Conservation (phyloP, 768 basidiomycete species). For the Kwoniella bestiolae region DNA sequence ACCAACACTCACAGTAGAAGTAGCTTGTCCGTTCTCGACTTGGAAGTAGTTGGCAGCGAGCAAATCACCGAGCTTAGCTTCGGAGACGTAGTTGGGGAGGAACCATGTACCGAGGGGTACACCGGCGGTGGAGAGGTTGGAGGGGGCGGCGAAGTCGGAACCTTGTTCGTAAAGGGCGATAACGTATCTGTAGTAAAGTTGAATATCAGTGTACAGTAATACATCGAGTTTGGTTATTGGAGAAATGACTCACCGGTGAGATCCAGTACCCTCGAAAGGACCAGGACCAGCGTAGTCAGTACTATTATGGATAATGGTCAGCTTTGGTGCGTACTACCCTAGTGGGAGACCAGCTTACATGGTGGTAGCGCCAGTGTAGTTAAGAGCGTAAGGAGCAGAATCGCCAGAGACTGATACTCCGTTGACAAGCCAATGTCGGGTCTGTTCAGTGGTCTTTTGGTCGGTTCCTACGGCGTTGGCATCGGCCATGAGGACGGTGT, state of each 20-base stretch:
- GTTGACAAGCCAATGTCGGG: conserved; percentile 81
- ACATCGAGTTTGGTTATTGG: background rate
- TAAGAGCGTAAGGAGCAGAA: conserved; percentile 41
- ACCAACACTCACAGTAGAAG: conserved; percentile 60
- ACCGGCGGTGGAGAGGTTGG: conserved; percentile 63
- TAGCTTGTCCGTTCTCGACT: conserved; percentile 71
- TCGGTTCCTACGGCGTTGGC: conserved; percentile 70
- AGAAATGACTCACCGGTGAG: conserved; percentile 66
- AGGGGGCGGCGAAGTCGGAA: conserved; percentile 66
- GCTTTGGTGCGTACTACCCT: background rate
- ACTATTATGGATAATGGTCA: conserved; percentile 56
- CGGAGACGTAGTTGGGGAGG: conserved; percentile 65
- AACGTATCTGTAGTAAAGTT: conserved; percentile 64
- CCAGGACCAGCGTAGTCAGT: conserved; percentile 74
- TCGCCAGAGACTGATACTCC: conserved; percentile 58
- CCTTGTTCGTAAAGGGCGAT: conserved; percentile 71
- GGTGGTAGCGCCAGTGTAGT: conserved; percentile 49
- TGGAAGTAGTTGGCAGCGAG: conserved; percentile 75
- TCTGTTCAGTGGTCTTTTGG: conserved; percentile 60
- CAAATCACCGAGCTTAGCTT: conserved; percentile 65
- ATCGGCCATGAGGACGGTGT: conserved; percentile 76
- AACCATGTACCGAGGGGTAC: conserved; percentile 65
- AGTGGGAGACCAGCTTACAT: conserved; percentile 28
- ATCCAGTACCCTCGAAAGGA: conserved; percentile 70
- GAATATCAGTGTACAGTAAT: background rate